These are phyloP conservation scores for Xeromyces bisporus DNA, from an alignment of 495 filamentous ascomycete species.

Conservation along the genomic window DNA sequence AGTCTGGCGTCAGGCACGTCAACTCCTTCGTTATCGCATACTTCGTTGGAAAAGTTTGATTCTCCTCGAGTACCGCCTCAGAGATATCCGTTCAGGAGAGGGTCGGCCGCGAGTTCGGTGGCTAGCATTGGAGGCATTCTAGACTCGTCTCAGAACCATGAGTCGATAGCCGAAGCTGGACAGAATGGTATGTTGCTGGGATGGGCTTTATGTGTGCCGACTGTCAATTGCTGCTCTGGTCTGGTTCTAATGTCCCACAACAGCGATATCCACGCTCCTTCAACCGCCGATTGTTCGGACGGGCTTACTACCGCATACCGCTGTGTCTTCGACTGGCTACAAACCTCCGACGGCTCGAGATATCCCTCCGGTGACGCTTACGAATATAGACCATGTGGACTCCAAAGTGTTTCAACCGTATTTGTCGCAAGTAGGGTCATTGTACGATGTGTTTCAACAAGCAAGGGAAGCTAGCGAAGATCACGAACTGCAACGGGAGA, in stretches of 20 bases:
- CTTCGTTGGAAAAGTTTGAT: conserved; percentile 35
- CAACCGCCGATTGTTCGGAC: conserved; percentile 83
- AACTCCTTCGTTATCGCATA: conserved; percentile 38
- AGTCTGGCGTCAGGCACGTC: conserved; percentile 37
- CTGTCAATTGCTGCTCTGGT: background rate
- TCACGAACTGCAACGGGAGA: conserved; percentile 22
- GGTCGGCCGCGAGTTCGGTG: conserved; percentile 76
- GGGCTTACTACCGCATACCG: conserved; percentile 59
- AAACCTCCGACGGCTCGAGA: conserved; percentile 78
- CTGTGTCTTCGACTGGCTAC: conserved; percentile 48
- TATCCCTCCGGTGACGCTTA: conserved; percentile 85
- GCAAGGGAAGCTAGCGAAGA: conserved; percentile 51
- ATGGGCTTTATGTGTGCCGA: background rate
- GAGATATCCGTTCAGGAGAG: conserved; percentile 42
- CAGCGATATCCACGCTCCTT: conserved; percentile 83
- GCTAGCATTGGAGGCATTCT: conserved; percentile 61
- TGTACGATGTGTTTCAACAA: conserved; percentile 70
- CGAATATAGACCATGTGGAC: conserved; percentile 76
- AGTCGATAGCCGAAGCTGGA: conserved; percentile 53
- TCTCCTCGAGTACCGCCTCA: conserved; percentile 26
- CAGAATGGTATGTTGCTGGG: conserved; percentile 70
- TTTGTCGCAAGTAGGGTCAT: conserved; percentile 57
- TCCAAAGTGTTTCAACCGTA: conserved; percentile 66
- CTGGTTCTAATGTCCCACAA: background rate
- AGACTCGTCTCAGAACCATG: conserved; percentile 44